phyloP scores from a whole-genome alignment of 1,284 basidiomycete species.

The Ustilago sp. region DNA sequence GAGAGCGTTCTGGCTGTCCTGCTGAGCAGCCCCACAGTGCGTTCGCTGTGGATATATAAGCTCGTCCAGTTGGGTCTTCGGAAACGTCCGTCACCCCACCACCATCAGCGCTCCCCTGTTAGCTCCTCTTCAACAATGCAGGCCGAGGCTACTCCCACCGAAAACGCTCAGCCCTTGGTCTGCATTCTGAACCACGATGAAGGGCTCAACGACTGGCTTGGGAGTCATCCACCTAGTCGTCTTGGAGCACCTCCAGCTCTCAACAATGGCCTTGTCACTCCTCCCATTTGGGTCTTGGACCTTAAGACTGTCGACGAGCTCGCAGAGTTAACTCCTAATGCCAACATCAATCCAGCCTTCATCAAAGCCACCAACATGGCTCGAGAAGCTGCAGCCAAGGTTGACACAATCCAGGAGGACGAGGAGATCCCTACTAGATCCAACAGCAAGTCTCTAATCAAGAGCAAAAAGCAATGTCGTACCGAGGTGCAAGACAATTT shows the following conservation, averaged over 20 bases:
- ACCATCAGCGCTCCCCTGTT: neutral
- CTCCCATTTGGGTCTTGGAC: conserved; percentile 17
- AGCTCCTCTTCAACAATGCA: neutral
- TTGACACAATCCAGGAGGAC: conserved; percentile 19
- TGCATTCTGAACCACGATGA: conserved; percentile 12
- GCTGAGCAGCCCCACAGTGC: neutral
- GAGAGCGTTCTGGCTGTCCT: neutral
- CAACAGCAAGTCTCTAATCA: conserved; percentile 6
- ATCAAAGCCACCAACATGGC: conserved; percentile 15
- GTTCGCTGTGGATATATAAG: neutral
- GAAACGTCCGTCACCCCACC: neutral
- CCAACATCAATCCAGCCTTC: conserved; percentile 4
- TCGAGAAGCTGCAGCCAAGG: neutral
- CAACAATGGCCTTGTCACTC: conserved; percentile 14
- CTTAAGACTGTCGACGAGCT: conserved; percentile 13
- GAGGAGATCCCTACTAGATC: conserved; percentile 19
- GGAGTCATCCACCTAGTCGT: conserved; percentile 19
- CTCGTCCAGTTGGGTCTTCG: neutral
- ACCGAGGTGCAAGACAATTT: conserved; percentile 28
- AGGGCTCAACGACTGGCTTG: conserved; percentile 22
- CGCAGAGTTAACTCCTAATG: conserved; percentile 15
- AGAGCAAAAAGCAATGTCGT: conserved; percentile 37
- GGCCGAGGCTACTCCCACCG: neutral
- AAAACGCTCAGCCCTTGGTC: conserved; percentile 12
- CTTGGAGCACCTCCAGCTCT: conserved; percentile 15